phyloP scores from a whole-genome alignment of 768 basidiomycete species.

The Xerocomellus dryophilus region DNA sequence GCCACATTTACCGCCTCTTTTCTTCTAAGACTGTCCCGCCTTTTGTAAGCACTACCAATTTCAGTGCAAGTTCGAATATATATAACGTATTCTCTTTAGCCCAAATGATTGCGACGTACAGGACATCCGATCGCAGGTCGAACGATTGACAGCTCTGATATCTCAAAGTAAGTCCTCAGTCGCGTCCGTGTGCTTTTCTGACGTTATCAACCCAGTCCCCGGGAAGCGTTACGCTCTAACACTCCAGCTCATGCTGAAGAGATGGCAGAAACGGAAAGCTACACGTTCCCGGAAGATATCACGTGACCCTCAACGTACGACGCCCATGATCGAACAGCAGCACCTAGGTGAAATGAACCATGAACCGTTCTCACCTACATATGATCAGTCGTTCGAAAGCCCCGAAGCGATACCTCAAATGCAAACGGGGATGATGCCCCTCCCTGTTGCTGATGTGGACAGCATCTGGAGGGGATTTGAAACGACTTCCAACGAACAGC shows the following conservation, averaged over 20 bases:
- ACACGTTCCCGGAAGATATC: constrained; percentile 60
- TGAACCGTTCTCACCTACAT: constrained; percentile 57
- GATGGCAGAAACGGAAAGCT: constrained; percentile 58
- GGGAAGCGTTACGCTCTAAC: constrained; percentile 92
- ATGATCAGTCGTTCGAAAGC: constrained; percentile 43
- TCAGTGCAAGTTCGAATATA: not conserved
- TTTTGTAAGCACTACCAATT: constrained; percentile 63
- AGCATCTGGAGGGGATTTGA: constrained; percentile 77
- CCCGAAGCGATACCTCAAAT: constrained; percentile 33
- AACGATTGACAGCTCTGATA: constrained; percentile 72
- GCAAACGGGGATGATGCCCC: constrained; percentile 29
- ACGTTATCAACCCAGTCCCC: constrained; percentile 57
- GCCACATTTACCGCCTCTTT: constrained; percentile 94
- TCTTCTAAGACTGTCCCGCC: constrained; percentile 76
- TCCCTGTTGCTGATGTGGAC: constrained; percentile 43
- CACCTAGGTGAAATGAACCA: constrained; percentile 36
- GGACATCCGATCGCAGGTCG: constrained; percentile 73
- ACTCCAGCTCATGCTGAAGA: constrained; percentile 84
- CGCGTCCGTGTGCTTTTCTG: constrained; percentile 1
- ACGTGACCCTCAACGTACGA: constrained; percentile 52
- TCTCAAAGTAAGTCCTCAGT: constrained; percentile 59
- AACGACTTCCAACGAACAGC: constrained; percentile 65
- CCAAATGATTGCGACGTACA: constrained; percentile 79
- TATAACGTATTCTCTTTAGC: constrained; percentile 37
- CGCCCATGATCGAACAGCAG: constrained; percentile 47